Evolutionary conservation across 164 flowering plant species (phyloP), one percentile per base, ranked within the genome.

Genomic region (Magnolia kwangsiensis): DNA sequence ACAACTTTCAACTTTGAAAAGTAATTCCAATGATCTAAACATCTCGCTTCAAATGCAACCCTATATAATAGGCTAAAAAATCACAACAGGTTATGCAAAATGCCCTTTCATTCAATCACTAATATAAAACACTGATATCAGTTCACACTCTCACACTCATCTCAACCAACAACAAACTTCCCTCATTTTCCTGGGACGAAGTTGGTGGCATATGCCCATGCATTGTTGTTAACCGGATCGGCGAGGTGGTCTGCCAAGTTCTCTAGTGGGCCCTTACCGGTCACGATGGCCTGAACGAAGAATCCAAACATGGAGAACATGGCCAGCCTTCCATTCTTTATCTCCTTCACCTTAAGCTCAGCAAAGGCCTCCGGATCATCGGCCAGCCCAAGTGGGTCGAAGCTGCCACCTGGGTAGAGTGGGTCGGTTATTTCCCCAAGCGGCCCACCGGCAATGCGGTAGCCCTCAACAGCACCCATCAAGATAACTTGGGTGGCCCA

Each of bases 141-240:
- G 45, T 37, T 37, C 45, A 37, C 45, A 4, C 45, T 37, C 45
- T 4, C 45, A 37, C 45, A 37, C 45, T 37, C 45, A 37, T 37
- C 45, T 37, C 45, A 37, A 37, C 6, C 45, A 37, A 37, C 45
- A 5, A 4, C 0, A 3, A 37, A 37, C 29, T 11, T 9, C 20
- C 2, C 63, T 75, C 73, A 75, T 19, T 75, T 75, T 11, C 78
- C 78, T 1, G 78, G 78, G 51, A 68, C 78, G 49, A 76, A 76
- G 78, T 76, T 76, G 58, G 78, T 76, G 67, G 78, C 78, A 37
- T 76, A 76, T n/a, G 78, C 68, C 78, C 78, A 76, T 13, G 78
- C 78, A 18, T 76, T 76, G 74, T 69, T 76, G 78, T 76, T 69
- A 31, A 69, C 73, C 0, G 78, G 78, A n/a, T 76, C 78, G 1